Conservation (phyloP, 345 rosid species). For the Stellera chamaejasme region DNA sequence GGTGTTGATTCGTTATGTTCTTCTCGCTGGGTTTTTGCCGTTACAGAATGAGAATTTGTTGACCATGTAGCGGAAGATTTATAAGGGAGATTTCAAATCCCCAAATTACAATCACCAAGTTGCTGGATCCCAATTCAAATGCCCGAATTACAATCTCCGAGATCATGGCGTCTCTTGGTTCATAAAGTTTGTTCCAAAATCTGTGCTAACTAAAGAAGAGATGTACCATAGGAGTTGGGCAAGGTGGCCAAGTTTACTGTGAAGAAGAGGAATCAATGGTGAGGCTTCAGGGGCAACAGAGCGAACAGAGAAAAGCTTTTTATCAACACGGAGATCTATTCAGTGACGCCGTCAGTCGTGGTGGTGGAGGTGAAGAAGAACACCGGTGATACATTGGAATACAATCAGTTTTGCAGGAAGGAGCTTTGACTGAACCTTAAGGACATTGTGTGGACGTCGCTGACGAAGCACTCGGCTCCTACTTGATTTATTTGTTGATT, state of each 20-base stretch:
- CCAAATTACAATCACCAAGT: slow-evolving; percentile 59
- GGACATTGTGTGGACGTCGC: slow-evolving; percentile 75
- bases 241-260: slow-evolving; percentile 52
- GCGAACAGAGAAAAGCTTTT: slow-evolving; percentile 77
- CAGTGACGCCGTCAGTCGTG: slow-evolving; percentile 63
- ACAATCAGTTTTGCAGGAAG: slow-evolving; percentile 76
- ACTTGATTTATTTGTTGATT: slow-evolving; percentile 21
- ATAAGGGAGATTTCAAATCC: slow-evolving; percentile 82
- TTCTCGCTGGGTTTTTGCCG: slow-evolving; percentile 83
- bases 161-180: slow-evolving; percentile 80
- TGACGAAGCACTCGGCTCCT: slow-evolving; percentile 28
- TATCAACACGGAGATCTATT: slow-evolving; percentile 66
- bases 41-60: slow-evolving; percentile 79
- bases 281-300: slow-evolving; percentile 64
- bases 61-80: slow-evolving; percentile 75
- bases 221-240: slow-evolving; percentile 61
- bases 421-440: slow-evolving; percentile 86
- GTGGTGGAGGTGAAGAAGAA: slow-evolving; percentile 93
- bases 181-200: slow-evolving; percentile 37
- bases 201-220: slow-evolving; percentile 15
- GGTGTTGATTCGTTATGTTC: slow-evolving; percentile 85
- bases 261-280: slow-evolving; percentile 73
- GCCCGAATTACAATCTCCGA: slow-evolving; percentile 44
- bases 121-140: slow-evolving; percentile 79
- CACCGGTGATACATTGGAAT: slow-evolving; percentile 79